Conservation (phyloP, 225 moss, liverwort and hornwort species). For the Physcomitrium patens region DNA sequence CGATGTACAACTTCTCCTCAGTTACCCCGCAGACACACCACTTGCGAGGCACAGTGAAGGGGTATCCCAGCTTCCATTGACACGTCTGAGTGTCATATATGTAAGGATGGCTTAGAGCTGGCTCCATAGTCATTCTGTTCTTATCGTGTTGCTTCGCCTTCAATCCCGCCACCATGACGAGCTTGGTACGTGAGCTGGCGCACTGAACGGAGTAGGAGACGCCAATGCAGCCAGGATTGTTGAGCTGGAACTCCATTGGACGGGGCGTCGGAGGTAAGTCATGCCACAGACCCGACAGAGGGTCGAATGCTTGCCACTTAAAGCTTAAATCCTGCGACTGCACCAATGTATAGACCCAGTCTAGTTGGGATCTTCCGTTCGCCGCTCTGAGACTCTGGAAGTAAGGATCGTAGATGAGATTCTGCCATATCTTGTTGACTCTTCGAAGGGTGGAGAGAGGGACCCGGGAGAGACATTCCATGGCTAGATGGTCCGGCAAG, state of each 20-base stretch:
- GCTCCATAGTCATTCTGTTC: constrained; percentile 64
- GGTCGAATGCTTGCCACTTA: constrained; percentile 72
- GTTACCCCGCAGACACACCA: constrained; percentile 89
- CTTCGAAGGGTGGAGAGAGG: constrained; percentile 51
- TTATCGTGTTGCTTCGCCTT: constrained; percentile 44
- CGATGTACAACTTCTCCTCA: constrained; percentile 64
- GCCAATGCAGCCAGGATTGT: constrained; percentile 75
- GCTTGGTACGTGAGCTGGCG: constrained; percentile 56
- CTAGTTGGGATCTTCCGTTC: constrained; percentile 30
- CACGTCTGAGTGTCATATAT: constrained; percentile 61
- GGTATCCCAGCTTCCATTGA: constrained; percentile 59
- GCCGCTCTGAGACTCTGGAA: constrained; percentile 42
- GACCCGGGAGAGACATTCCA: constrained; percentile 71
- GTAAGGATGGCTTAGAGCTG: constrained; percentile 72
- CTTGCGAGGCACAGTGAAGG: constrained; percentile 65
- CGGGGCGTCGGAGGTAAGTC: constrained; percentile 62
- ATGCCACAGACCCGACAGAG: constrained; percentile 55
- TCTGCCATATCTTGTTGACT: constrained; percentile 64
- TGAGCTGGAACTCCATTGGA: constrained; percentile 73
- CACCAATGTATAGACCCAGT: constrained; percentile 79
- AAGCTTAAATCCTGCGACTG: constrained; percentile 43
- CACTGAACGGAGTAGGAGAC: constrained; percentile 71
- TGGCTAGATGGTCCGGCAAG: constrained; percentile 63
- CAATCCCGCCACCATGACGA: constrained; percentile 77
- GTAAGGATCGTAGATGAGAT: constrained; percentile 49